Evolutionary conservation across 2,329 filamentous ascomycete species (phyloP).

Genomic region (Cytospora paraplurivora): DNA sequence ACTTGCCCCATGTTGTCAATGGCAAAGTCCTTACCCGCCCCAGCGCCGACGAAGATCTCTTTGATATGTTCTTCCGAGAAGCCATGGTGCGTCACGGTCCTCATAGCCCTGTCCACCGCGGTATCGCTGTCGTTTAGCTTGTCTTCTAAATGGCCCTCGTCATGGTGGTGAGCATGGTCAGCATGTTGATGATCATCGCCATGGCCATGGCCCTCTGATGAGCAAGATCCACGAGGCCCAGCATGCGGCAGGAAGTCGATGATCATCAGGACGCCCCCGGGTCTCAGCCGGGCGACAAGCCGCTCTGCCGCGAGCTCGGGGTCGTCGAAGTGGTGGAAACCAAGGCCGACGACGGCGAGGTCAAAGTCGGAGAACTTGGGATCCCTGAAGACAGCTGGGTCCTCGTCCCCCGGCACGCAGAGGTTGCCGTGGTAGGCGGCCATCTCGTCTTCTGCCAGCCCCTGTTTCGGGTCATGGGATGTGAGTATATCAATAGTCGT

Average conservation of each 20-base stretch:
- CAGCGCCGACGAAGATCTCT: slow-evolving; percentile 65
- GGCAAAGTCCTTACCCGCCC: slow-evolving; percentile 57
- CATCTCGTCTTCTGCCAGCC: slow-evolving; percentile 55
- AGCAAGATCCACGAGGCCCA: slow-evolving; percentile 33
- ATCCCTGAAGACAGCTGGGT: slow-evolving; percentile 58
- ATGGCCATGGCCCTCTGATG: neutral
- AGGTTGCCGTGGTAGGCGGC: slow-evolving; percentile 61
- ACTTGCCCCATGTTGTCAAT: slow-evolving; percentile 50
- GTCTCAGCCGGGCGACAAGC: slow-evolving; percentile 62
- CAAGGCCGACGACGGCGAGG: slow-evolving; percentile 56
- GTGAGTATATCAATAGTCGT: no score
- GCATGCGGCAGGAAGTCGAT: slow-evolving; percentile 65
- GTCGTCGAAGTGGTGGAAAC: slow-evolving; percentile 69
- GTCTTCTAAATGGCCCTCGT: neutral
- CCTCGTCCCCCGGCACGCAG: slow-evolving; percentile 46
- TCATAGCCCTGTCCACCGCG: slow-evolving; percentile 31
- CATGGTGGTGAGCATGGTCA: neutral
- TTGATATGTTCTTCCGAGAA: slow-evolving; percentile 63
- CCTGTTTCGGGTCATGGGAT: slow-evolving; percentile 38
- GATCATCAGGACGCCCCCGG: slow-evolving; percentile 68
- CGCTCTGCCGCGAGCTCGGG: slow-evolving; percentile 60
- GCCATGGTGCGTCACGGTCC: slow-evolving; percentile 66
- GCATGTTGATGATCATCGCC: neutral
- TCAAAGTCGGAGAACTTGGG: slow-evolving; percentile 71
- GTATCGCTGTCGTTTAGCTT: neutral